Base-by-base conservation (phyloP, 2,329 filamentous ascomycete genomes). In the Dothideomycetes sp. region DNA sequence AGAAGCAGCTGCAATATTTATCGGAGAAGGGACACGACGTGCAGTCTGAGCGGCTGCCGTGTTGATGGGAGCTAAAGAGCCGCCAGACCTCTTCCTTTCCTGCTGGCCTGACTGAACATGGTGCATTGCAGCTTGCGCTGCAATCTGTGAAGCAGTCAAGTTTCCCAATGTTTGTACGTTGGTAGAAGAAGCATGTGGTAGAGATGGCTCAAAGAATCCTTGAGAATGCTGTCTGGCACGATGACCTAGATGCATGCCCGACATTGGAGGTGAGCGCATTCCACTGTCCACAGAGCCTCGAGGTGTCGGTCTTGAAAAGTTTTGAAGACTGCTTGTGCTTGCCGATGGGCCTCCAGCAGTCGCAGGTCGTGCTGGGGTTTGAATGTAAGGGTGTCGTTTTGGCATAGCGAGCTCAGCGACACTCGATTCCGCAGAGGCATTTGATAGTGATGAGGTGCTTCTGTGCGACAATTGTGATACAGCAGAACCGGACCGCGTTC, bases 91-190 rank as follows among this genome's bases (percentile, higher is more conserved):
- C 56, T 85, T 82, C 15, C 84, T 69, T 43, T 59, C 58, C 9
- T 47, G 41, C 34, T 43, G 45, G 8, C 41, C 34, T 7, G 47
- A 37, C 8, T 54, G 51, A 8, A 53, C 42, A 15, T 55, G 52
- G 64, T 84, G 77, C 53, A 82, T 77, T 40, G 84, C 84, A 8
- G 83, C 78, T 60, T 87, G 83, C 14, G 83, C 83, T 30, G 84
- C 84, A 47, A 87, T 85, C 58, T 85, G 80, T 58, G 81, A 85
- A n/a, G 82, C 77, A 61, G 62, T 60, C 59, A 77, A 52, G 24
- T 62, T 62, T 45, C 65, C 63, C 52, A 59, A 55, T 44, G 34
- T 73, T 73, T 3, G 76, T 79, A 5, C 14, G 22, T 37, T 47
- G 17, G 51, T 53, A 8, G 52, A 44, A 18, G 47, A 51, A n/a